Conservation (phyloP, 352 stramenopile species). For the Pythium pectinolyticum region DNA sequence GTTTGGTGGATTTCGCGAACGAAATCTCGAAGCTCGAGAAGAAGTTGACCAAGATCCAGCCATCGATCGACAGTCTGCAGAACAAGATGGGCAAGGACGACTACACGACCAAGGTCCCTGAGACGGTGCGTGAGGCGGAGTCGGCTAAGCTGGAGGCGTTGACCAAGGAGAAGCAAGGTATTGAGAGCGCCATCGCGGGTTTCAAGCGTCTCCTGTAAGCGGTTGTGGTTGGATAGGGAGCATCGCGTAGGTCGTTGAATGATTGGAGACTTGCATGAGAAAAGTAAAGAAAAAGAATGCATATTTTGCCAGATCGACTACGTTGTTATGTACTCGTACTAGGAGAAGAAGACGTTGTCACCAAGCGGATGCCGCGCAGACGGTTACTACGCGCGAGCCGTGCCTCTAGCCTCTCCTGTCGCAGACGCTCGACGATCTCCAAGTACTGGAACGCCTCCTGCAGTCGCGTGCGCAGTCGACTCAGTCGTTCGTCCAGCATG, state of each 20-base stretch:
- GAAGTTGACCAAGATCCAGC: conserved; percentile 81
- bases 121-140: conserved; percentile 77
- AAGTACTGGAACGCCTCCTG: conserved; percentile 40
- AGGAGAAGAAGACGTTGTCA: no score
- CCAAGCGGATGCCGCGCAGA: conserved; percentile 5
- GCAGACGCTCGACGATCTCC: conserved; percentile 36
- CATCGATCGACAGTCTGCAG: conserved; percentile 64
- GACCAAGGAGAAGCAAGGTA: conserved; percentile 79
- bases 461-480: conserved; percentile 33
- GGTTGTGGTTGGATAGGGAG: not conserved
- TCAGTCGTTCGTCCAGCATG: conserved; percentile 47
- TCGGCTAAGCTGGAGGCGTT: conserved; percentile 76
- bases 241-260: not conserved
- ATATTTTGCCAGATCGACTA: conserved; percentile 5
- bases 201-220: conserved; percentile 77
- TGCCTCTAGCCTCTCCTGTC: conserved; percentile 36
- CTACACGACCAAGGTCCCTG: conserved; percentile 79
- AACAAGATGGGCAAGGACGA: conserved; percentile 85
- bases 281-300: conserved; percentile 1
- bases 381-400: conserved; percentile 13
- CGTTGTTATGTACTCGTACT: no score
- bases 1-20: conserved; percentile 86
- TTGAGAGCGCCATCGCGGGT: conserved; percentile 69
- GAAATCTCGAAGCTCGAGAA: conserved; percentile 91
- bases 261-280: not conserved